These are phyloP conservation scores for Gyromitra esculenta DNA, from an alignment of 2,329 filamentous ascomycete genomes.

Conservation along the genomic window DNA sequence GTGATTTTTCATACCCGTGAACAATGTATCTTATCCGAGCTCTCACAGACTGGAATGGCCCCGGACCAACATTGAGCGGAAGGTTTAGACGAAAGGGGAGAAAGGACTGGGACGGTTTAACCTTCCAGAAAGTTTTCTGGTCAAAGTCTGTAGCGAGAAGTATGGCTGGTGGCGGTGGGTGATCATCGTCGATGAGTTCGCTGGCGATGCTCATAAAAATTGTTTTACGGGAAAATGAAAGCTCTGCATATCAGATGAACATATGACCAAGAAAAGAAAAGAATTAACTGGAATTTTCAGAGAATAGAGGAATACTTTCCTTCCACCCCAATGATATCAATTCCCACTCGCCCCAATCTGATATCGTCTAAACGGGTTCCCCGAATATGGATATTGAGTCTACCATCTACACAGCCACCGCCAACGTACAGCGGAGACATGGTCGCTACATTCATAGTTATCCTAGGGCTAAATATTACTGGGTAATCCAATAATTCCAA, in stretches of 20 bases:
- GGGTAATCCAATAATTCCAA: slow-evolving; percentile 52
- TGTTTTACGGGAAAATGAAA: slow-evolving; percentile 55
- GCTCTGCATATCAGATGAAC: slow-evolving; percentile 49
- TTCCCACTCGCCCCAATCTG: slow-evolving; percentile 55
- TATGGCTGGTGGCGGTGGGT: slow-evolving; percentile 55
- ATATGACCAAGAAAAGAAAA: slow-evolving; percentile 5
- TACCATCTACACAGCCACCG: slow-evolving; percentile 56
- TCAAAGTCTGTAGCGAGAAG: slow-evolving; percentile 51
- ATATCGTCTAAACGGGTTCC: slow-evolving; percentile 53
- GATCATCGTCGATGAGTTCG: slow-evolving; percentile 57
- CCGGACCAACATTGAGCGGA: slow-evolving; percentile 56
- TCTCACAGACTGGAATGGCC: slow-evolving; percentile 55
- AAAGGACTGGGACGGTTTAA: slow-evolving; percentile 54
- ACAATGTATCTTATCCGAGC: slow-evolving; percentile 57
- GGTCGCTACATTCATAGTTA: slow-evolving; percentile 51
- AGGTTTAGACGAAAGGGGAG: slow-evolving; percentile 56
- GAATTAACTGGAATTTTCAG: not conserved
- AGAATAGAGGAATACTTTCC: slow-evolving; percentile 50
- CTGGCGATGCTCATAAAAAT: slow-evolving; percentile 56
- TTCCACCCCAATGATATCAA: slow-evolving; percentile 57
- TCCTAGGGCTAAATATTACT: slow-evolving; percentile 44
- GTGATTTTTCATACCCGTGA: slow-evolving; percentile 53
- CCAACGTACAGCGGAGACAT: slow-evolving; percentile 53
- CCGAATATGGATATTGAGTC: slow-evolving; percentile 56
- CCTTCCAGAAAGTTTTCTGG: slow-evolving; percentile 55